These are phyloP conservation scores for Curvularia lunata DNA, from an alignment of 2,329 filamentous ascomycete genomes.

Conservation along the genomic window DNA sequence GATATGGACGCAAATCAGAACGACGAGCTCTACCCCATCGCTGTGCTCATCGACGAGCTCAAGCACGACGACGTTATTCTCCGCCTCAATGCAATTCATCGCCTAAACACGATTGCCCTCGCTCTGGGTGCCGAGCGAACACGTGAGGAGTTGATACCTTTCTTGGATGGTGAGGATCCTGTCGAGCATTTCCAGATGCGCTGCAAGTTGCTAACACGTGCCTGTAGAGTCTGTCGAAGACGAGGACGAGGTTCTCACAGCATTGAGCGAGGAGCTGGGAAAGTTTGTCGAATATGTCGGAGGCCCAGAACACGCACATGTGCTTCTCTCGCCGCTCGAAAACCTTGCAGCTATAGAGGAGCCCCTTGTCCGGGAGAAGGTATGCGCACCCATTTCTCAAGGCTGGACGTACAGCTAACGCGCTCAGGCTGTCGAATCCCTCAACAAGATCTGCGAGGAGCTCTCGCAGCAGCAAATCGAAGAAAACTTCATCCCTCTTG, in stretches of 20 bases:
- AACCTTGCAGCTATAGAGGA: constrained; percentile 99
- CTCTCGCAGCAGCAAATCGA: constrained; percentile 92
- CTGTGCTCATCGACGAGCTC: constrained; percentile 98
- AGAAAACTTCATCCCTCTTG: constrained; percentile 95
- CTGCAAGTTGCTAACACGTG: constrained; percentile 38
- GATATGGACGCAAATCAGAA: constrained; percentile 90
- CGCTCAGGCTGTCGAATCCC: constrained; percentile 88
- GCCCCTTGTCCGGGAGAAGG: constrained; percentile 97
- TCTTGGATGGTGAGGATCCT: constrained; percentile 84
- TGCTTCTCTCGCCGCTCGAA: constrained; percentile 94
- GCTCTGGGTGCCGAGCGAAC: constrained; percentile 95
- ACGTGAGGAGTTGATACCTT: constrained; percentile 97
- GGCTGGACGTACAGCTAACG: constrained; percentile 37
- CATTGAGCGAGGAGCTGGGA: constrained; percentile 94
- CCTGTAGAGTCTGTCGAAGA: constrained; percentile 93
- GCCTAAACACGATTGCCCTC: constrained; percentile 96
- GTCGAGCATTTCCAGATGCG: neutral
- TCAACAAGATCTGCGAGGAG: constrained; percentile 98
- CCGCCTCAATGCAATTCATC: constrained; percentile 97
- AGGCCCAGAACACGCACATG: constrained; percentile 90
- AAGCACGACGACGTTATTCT: constrained; percentile 99
- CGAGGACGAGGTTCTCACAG: constrained; percentile 97
- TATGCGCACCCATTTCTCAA: constrained; percentile 47
- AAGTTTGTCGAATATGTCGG: constrained; percentile 98
- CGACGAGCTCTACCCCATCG: constrained; percentile 99